Evolutionary conservation across 2,329 filamentous ascomycete species (phyloP).

Genomic region (Clonostachys rosea): DNA sequence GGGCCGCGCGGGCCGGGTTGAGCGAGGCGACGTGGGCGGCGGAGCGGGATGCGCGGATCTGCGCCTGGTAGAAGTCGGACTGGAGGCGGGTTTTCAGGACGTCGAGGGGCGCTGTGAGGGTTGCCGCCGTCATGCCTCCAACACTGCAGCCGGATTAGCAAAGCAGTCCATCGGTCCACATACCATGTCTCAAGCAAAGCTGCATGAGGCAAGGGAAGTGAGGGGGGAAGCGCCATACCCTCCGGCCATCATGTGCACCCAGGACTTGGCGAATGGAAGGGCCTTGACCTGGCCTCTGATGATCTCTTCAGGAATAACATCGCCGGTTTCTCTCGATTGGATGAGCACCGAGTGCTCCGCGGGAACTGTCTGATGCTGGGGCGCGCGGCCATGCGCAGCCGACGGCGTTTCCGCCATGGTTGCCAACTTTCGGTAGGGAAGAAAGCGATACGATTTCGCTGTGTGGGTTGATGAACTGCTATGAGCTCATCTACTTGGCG

Average conservation of each 20-base stretch:
- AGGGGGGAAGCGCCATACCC: slow-evolving; percentile 53
- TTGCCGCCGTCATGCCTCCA: slow-evolving; percentile 86
- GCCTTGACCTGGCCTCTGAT: slow-evolving; percentile 25
- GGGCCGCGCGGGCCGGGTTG: slow-evolving; percentile 59
- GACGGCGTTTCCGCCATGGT: slow-evolving; percentile 15
- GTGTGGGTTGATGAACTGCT: background rate
- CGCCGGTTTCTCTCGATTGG: slow-evolving; percentile 59
- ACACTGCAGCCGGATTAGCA: slow-evolving; percentile 42
- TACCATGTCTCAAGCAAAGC: background rate
- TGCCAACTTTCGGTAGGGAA: background rate
- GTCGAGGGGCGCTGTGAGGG: slow-evolving; percentile 91
- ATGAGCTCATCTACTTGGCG: too few species aligned
- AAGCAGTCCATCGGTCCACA: background rate
- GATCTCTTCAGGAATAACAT: slow-evolving; percentile 39
- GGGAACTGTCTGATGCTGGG: slow-evolving; percentile 11
- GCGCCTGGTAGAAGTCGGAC: slow-evolving; percentile 88
- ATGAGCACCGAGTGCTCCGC: slow-evolving; percentile 34
- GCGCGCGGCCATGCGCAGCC: too few species aligned
- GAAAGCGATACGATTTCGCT: background rate
- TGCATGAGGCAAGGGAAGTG: background rate
- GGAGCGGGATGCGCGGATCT: slow-evolving; percentile 66
- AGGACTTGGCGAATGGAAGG: slow-evolving; percentile 66
- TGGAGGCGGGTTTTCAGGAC: slow-evolving; percentile 91
- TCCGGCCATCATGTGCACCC: slow-evolving; percentile 89
- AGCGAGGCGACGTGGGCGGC: slow-evolving; percentile 41